A percentile compares a stretch with the other conserved stretches of the same genome.
Evolutionary conservation across 2,329 filamentous ascomycete species (phyloP).

Genomic region (Botryosphaeria dothidea): DNA sequence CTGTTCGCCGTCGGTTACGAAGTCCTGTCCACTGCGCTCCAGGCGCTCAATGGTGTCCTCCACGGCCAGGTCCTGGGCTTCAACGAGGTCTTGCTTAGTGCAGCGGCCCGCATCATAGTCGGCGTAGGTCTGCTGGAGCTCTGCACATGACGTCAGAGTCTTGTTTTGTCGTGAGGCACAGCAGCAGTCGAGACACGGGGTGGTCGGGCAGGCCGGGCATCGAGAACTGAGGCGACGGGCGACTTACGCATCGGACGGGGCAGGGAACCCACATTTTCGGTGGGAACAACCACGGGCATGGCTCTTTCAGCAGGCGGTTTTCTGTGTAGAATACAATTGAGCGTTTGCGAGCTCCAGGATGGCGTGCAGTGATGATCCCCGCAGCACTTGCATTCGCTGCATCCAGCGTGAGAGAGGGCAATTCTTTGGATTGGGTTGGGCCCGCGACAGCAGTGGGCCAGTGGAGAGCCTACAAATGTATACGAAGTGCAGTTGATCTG

Average conservation of each 20-base stretch:
- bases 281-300: constrained; percentile 15
- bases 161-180: neutral
- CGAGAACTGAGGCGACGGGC: neutral
- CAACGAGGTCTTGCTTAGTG: constrained; percentile 1
- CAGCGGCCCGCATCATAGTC: constrained; percentile 14
- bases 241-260: constrained; percentile 19
- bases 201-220: neutral
- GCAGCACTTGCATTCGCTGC: constrained; percentile 6
- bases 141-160: constrained; percentile 6
- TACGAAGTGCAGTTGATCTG: constrained; percentile 3
- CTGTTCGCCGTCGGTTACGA: constrained; percentile 15
- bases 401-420: constrained; percentile 1
- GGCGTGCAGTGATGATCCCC: constrained; percentile 11
- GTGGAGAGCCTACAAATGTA: constrained; percentile 18
- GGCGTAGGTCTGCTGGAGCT: constrained; percentile 18
- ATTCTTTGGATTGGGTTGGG: constrained; percentile 7
- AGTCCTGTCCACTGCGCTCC: constrained; percentile 13
- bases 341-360: neutral
- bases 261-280: constrained; percentile 19
- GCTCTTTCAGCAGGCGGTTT: neutral
- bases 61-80: constrained; percentile 1
- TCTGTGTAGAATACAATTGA: neutral
- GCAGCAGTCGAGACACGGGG: neutral
- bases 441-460: constrained; percentile 17
- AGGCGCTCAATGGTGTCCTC: constrained; percentile 15